phyloP scores from a whole-genome alignment of 495 filamentous ascomycete species.

The Hyaloscypha bicolor region DNA sequence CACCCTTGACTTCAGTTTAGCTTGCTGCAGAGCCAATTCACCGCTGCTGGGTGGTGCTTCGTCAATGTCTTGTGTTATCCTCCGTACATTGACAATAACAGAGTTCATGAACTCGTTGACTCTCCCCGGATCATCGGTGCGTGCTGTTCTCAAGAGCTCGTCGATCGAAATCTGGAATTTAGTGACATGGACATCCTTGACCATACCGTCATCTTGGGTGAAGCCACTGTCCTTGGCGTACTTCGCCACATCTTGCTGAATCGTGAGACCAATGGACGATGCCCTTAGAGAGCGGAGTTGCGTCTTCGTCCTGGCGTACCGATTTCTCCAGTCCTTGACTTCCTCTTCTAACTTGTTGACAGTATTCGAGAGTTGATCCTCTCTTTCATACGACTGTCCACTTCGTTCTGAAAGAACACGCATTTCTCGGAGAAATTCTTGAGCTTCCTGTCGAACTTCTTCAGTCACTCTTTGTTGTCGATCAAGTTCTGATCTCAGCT shows the following conservation, averaged over 20 bases:
- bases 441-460: conserved; percentile 83
- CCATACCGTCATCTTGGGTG: conserved; percentile 69
- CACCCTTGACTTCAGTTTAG: conserved; percentile 75
- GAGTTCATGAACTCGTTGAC: conserved; percentile 80
- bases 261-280: conserved; percentile 71
- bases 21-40: conserved; percentile 50
- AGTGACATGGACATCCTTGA: conserved; percentile 90
- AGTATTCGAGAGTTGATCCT: conserved; percentile 72
- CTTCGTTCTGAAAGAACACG: conserved; percentile 78
- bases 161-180: conserved; percentile 95
- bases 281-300: conserved; percentile 81
- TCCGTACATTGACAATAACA: conserved; percentile 77
- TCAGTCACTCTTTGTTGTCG: conserved; percentile 85
- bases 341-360: conserved; percentile 77
- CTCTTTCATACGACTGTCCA: conserved; percentile 75
- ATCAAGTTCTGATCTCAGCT: conserved; percentile 66
- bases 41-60: conserved; percentile 52
- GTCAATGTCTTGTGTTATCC: conserved; percentile 78
- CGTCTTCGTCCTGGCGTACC: conserved; percentile 84
- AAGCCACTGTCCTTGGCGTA: conserved; percentile 71
- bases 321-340: conserved; percentile 83
- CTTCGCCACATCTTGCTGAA: conserved; percentile 64
- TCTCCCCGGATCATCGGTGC: conserved; percentile 67
- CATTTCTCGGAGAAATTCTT: conserved; percentile 88
- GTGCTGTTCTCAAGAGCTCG: conserved; percentile 79